Evolutionary conservation across 768 basidiomycete species (phyloP).

Genomic region (Nidularia sp.): DNA sequence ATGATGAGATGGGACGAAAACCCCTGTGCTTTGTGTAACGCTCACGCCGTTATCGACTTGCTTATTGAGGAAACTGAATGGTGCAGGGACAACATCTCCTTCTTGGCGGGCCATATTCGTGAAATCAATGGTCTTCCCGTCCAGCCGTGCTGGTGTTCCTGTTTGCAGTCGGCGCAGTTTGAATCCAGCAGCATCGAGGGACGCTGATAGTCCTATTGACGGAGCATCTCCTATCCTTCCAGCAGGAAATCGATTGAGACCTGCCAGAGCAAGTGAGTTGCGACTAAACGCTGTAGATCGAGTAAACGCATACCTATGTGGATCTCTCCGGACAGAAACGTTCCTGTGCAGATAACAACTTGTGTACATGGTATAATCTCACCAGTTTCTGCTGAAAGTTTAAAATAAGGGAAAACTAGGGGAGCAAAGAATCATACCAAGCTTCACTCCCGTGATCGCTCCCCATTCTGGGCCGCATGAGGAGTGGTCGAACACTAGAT

Average conservation of each 20-base stretch:
- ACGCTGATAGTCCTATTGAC: constrained; percentile 70
- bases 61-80: constrained; percentile 76
- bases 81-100: constrained; percentile 61
- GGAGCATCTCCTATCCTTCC: constrained; percentile 73
- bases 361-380: constrained; percentile 73
- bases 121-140: constrained; percentile 69
- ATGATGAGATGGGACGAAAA: neutral
- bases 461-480: constrained; percentile 41
- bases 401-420: neutral
- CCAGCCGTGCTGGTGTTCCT: constrained; percentile 80
- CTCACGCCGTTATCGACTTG: constrained; percentile 67
- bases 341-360: constrained; percentile 88
- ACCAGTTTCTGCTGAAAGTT: constrained; percentile 53
- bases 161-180: constrained; percentile 81
- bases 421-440: constrained; percentile 38
- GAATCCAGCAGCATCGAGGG: constrained; percentile 73
- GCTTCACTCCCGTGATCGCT: constrained; percentile 57
- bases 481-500: constrained; percentile 62
- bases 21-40: neutral
- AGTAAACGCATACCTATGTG: constrained; percentile 63
- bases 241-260: constrained; percentile 72
- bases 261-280: constrained; percentile 22
- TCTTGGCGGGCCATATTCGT: constrained; percentile 53
- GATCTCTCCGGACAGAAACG: constrained; percentile 88
- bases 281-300: neutral